Evolutionary conservation across 352 stramenopile species (phyloP), one percentile per base, ranked within the genome.

Genomic region (Pythium phragmiticola): DNA sequence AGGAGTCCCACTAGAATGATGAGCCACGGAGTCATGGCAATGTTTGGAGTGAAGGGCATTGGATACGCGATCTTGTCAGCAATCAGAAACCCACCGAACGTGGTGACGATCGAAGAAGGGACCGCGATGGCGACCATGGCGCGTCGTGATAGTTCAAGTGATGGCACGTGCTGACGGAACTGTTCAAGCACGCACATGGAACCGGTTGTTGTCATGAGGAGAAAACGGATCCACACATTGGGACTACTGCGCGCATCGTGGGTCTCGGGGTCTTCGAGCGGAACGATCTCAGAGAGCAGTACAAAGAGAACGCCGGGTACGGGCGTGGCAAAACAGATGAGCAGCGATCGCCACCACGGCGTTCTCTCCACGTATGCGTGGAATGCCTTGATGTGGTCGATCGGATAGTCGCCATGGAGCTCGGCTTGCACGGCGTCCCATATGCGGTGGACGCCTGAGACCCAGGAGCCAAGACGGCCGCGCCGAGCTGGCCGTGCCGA

Each of bases 41-140:
- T 34, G 5, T 77, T 62, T 1, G 77, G 63, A 11, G 54, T 72
- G 43, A 84, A 84, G 6, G 74, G 72, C 19, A 82, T 28, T 12
- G 73, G 71, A 19, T 78, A 82, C 4, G 55, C 74, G 28, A 81
- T 73, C 21, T 52, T 23, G 26, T 47, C 14, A 16, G 60, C 42
- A 4, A 61, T 7, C 5, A 37, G 33, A 57, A 39, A 60, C 19
- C 16, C 30, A 0, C 12, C 4, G 13, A 42, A 13, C 52, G 51
- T 36, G 1, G 51, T 45, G 21, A 57, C 33, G n/a, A 30, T 26
- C 12, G 16, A 39, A 0, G 11, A 33, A 2, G 42, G 39, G 12
- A 64, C 14, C 6, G 50, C 19, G 12, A 57, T 57, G 14, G 43
- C 19, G 16, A 50, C 8, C 28, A 56, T 57, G 39, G 37, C 8